Evolutionary conservation across 2,329 filamentous ascomycete species (phyloP).

Genomic region (Mariannaea sp.): DNA sequence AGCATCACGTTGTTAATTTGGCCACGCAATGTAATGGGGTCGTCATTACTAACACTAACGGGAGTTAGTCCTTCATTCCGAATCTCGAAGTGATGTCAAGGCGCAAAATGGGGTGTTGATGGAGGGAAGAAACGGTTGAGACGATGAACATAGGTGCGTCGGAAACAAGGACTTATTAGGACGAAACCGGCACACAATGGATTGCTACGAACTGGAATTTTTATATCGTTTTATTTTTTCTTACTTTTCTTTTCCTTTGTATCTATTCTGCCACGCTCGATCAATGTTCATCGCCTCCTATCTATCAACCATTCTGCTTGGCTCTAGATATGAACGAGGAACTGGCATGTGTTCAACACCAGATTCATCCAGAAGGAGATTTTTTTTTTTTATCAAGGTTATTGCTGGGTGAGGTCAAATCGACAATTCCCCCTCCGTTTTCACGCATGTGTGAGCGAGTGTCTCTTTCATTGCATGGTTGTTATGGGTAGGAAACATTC

Average conservation of each 20-base stretch:
- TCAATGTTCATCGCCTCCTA: slow-evolving; percentile 1
- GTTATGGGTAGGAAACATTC: slow-evolving; percentile 8
- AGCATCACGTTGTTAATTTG: slow-evolving; percentile 18
- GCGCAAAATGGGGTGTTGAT: slow-evolving; percentile 4
- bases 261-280: slow-evolving; percentile 1
- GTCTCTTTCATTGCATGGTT: slow-evolving; percentile 11
- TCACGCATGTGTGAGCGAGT: slow-evolving; percentile 19
- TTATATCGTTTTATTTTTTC: background rate
- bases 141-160: slow-evolving; percentile 15
- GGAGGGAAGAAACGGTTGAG: slow-evolving; percentile 28
- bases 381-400: background rate
- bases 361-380: background rate
- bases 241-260: slow-evolving; percentile 9
- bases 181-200: background rate
- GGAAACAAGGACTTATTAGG: slow-evolving; percentile 23
- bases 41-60: slow-evolving; percentile 13
- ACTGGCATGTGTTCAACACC: background rate
- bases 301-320: slow-evolving; percentile 2
- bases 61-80: slow-evolving; percentile 9
- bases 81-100: background rate
- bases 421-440: slow-evolving; percentile 7
- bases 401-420: background rate
- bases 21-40: slow-evolving; percentile 5
- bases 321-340: background rate
- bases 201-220: slow-evolving; percentile 7